A percentile compares a stretch with the other conserved stretches of the same genome.
Evolutionary conservation across 257 asterid genomes (phyloP).

Genomic region (Solanum pennellii): DNA sequence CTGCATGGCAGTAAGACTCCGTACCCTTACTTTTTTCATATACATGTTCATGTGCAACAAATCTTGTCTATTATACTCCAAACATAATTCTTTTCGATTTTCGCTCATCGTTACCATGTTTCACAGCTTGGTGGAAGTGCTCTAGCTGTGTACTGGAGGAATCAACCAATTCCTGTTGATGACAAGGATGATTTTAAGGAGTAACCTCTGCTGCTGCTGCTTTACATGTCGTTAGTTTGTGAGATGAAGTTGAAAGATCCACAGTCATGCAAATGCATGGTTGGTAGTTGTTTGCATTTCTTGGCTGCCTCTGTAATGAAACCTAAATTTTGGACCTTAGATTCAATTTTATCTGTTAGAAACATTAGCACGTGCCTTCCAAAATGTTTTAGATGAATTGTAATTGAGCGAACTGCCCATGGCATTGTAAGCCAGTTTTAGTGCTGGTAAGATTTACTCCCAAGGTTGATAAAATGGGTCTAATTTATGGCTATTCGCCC

Average conservation of each 20-base stretch:
- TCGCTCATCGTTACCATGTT: not conserved
- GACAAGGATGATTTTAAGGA: conserved; percentile 99
- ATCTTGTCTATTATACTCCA: not conserved
- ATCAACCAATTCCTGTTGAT: conserved; percentile 63
- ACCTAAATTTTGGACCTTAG: conserved; percentile 4
- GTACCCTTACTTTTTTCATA: not conserved
- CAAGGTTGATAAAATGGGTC: not conserved
- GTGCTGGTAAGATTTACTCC: not conserved
- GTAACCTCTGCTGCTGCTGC: conserved; percentile 8
- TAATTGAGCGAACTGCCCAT: not conserved
- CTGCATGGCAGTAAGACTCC: conserved; percentile 84
- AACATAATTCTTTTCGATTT: not conserved
- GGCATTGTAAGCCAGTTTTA: not conserved
- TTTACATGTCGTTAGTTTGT: not conserved
- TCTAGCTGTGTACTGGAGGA: conserved; percentile 93
- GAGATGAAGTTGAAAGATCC: not conserved
- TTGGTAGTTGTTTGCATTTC: not conserved
- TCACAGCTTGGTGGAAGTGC: conserved; percentile 94
- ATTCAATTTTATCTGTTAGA: not conserved
- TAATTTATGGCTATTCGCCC: too few species aligned
- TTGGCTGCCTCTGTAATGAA: not conserved
- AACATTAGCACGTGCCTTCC: not conserved
- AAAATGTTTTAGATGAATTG: not conserved
- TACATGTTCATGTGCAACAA: not conserved
- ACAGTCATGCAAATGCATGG: not conserved